A percentile compares a stretch with the other conserved stretches of the same genome.
phyloP scores from a whole-genome alignment of 2,329 filamentous ascomycete species.

The Hypoxylon sp. region DNA sequence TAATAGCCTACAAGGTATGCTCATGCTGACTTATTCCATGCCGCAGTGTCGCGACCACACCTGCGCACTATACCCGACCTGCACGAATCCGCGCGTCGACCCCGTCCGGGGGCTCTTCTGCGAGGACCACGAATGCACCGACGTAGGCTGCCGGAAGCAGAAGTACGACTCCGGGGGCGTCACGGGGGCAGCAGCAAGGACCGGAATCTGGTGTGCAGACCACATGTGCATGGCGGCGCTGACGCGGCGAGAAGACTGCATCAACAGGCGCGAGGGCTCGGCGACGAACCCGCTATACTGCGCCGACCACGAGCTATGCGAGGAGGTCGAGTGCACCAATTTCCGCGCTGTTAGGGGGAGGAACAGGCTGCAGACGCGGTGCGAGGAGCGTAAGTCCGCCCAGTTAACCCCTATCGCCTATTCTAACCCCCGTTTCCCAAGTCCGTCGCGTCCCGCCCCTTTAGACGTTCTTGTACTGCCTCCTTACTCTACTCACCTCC shows the following conservation, averaged over 20 bases:
- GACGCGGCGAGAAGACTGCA: slow-evolving; percentile 32
- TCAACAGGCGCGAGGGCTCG: slow-evolving; percentile 34
- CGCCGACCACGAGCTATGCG: slow-evolving; percentile 39
- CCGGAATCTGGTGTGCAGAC: slow-evolving; percentile 33
- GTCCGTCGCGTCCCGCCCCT: background rate
- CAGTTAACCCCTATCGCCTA: background rate
- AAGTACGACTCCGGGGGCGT: slow-evolving; percentile 13
- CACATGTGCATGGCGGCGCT: slow-evolving; percentile 43
- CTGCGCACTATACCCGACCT: slow-evolving; percentile 33
- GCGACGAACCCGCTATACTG: slow-evolving; percentile 37
- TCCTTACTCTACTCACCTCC: background rate
- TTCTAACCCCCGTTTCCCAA: no score
- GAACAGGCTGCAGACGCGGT: slow-evolving; percentile 27
- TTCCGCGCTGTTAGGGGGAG: slow-evolving; percentile 26
- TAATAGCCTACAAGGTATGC: no score
- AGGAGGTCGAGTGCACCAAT: slow-evolving; percentile 25
- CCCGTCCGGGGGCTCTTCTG: slow-evolving; percentile 44
- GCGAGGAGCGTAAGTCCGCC: slow-evolving; percentile 41
- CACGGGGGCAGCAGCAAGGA: background rate
- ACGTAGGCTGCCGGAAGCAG: slow-evolving; percentile 23
- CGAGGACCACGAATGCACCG: slow-evolving; percentile 44
- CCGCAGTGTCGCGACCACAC: slow-evolving; percentile 37
- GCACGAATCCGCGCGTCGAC: slow-evolving; percentile 36
- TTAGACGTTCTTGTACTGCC: background rate
- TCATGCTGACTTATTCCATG: background rate